Base-by-base conservation (phyloP, 257 asterid species). In the Nicotiana otophora region DNA sequence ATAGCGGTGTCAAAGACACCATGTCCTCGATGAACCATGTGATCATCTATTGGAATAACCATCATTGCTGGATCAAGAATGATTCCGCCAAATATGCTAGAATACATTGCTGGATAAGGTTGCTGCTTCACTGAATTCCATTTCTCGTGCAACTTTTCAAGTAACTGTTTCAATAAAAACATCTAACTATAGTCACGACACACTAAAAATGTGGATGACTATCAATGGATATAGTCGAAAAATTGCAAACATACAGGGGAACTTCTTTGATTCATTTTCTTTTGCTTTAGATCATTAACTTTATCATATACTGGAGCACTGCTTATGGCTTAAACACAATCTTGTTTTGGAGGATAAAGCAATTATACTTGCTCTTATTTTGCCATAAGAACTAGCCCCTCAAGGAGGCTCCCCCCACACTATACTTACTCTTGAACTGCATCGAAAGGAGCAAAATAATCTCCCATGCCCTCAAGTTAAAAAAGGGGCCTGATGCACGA, bases 1-100 rank as follows among this genome's bases (percentile, higher is more conserved):
- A 89, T 82, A 60, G 97, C 92, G 1, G 98, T 95, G 89, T 95
- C 99, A 19, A 95, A 95, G 31, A 95, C 98, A 46, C 97, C 99
- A 31, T 95, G 99, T 7, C 99, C 99, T 46, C 99, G 93, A 87
- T 95, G 98, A 85, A 89, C 97, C 98, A 94, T 92, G 90, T 95
- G 98, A 81, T 95, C 99, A 82, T 95, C 98, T 20, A 94, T 88
- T 1, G 97, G 97, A 82, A 94, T 91, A 58, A 92, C 92, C 99
- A 95, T 95, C 98, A 94, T 87, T 2, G 95, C 93, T 53, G 98
- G 97, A 84, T 94, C 97, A 72, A 94, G 93, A 88, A 90, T 86
- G 60, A 95, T 94, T 78, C 98, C 98, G 69, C 97, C 98, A 81
- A 68, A 92, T 14, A 91, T 81, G 77, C 97, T 92, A 14, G 99